Evolutionary conservation across 2,329 filamentous ascomycete species (phyloP).

Genomic region (Calonectria henricotiae): DNA sequence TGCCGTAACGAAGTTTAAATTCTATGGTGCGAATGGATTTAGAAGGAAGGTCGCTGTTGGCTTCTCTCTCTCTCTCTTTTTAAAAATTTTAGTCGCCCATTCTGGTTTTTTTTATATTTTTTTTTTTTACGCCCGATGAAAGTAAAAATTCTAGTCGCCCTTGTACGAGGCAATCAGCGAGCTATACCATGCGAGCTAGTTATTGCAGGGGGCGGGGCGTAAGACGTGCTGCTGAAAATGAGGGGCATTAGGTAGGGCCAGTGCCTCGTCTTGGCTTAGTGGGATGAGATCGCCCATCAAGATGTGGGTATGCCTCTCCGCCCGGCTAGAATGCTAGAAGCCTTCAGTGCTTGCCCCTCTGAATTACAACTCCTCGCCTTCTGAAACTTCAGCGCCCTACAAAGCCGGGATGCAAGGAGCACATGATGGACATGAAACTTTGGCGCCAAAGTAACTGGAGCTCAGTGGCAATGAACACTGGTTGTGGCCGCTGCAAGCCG

Average conservation of each 20-base stretch:
- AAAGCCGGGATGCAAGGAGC: not conserved
- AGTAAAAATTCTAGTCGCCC: conserved; percentile 9
- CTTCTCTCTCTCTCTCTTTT: not conserved
- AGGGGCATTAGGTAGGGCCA: not conserved
- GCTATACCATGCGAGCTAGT: conserved; percentile 5
- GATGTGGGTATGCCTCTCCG: conserved; percentile 3
- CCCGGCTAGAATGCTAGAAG: conserved; percentile 13
- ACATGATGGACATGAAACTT: conserved; percentile 7
- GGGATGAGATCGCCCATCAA: not conserved
- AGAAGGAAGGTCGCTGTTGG: conserved; percentile 7
- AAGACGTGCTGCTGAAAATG: conserved; percentile 1
- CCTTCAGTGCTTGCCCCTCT: conserved; percentile 3
- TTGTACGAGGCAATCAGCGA: not conserved
- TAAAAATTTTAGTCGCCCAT: not conserved
- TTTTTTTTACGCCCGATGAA: conserved; percentile 11
- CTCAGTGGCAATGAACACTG: no score
- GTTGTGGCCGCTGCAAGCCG: no score
- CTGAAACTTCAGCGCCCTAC: conserved; percentile 16
- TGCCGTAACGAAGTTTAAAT: conserved; percentile 17
- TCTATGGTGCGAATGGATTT: not conserved
- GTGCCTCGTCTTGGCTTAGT: not conserved
- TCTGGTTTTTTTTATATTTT: not conserved
- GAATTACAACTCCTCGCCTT: conserved; percentile 12
- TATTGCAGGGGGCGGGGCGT: not conserved
- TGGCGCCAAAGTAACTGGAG: conserved; percentile 5